Evolutionary conservation across 441 rosid genomes (phyloP), one percentile per base, ranked within the genome.

Genomic region (Pelargonium citronellum): DNA sequence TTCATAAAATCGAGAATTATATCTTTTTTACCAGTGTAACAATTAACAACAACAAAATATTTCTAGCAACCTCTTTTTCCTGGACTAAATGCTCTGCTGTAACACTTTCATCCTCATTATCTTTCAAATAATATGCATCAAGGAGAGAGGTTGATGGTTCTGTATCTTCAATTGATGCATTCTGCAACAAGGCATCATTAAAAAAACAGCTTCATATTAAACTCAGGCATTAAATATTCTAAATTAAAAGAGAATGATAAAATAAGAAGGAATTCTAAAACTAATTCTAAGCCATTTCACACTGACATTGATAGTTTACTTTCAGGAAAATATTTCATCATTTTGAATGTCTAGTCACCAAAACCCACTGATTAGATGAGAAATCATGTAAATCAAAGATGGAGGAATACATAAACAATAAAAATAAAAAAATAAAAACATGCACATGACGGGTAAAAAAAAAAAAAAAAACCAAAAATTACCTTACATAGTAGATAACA

Each of bases 81-180:
- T 74, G 74, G 43, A 80, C 66, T 65, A 71, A 74, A 49, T 77
- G 76, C 17, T 79, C 81, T 20, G 70, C 60, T 61, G 73, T 75
- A 44, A 61, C 66, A 73, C 78, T 82, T 70, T 78, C 84, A 69
- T 80, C 75, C 61, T 71, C 77, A 67, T 72, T 76, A 66, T 81
- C 91, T 77, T 71, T 81, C 70, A 92, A 85, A 83, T 85, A 81
- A 83, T 92, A 95, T 58, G 93, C 73, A 57, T 84, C 87, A 70
- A 91, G 96, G 67, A 95, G 96, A 72, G 95, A 78, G 75, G 74
- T 81, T 7, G 85, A 69, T 47, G 44, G 72, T 70, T 77, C 83
- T 17, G 63, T 64, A 67, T 64, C 83, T 72, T 68, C 76, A 51
- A 71, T 78, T 16, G 69, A 19, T 74, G 70, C 77, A 77, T 68